phyloP scores from a whole-genome alignment of 768 basidiomycete genomes.

The Basidioascus undulatus region DNA sequence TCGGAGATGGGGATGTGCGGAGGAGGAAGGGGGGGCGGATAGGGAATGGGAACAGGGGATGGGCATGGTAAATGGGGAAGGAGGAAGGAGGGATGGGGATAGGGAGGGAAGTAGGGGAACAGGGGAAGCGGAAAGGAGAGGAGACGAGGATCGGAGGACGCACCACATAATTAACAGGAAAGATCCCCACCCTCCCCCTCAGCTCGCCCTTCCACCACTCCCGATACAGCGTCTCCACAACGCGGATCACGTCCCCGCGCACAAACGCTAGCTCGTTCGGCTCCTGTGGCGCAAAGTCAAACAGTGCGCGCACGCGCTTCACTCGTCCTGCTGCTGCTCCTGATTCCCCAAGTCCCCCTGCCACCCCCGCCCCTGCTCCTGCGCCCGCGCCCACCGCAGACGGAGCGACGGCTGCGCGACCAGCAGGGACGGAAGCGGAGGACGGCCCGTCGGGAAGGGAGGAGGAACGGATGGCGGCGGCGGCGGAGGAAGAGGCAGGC shows the following conservation, averaged over 20 bases:
- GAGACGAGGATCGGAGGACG: slow-evolving; percentile 13
- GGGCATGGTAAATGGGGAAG: not conserved
- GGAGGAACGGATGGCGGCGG: not conserved
- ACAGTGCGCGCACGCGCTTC: slow-evolving; percentile 67
- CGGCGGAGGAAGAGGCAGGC: not conserved
- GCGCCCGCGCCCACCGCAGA: slow-evolving; percentile 12
- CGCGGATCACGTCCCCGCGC: slow-evolving; percentile 80
- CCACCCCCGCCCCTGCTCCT: slow-evolving; percentile 21
- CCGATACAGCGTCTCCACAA: slow-evolving; percentile 76
- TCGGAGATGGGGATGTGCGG: no score
- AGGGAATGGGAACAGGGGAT: no score
- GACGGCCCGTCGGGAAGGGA: not conserved
- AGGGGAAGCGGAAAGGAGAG: not conserved
- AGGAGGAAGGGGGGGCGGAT: no score
- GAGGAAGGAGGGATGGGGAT: no score
- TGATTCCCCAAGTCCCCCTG: no score
- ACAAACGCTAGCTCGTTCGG: slow-evolving; percentile 76
- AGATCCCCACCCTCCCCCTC: slow-evolving; percentile 74
- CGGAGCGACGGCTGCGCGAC: slow-evolving; percentile 5
- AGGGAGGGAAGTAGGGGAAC: not conserved
- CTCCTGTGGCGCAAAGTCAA: slow-evolving; percentile 67
- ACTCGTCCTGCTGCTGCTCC: no score
- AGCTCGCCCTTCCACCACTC: slow-evolving; percentile 95
- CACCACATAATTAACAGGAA: slow-evolving; percentile 91
- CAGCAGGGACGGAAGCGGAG: not conserved